phyloP scores from a whole-genome alignment of 1,139 yeast species.

The Pichiaceae sp. region DNA sequence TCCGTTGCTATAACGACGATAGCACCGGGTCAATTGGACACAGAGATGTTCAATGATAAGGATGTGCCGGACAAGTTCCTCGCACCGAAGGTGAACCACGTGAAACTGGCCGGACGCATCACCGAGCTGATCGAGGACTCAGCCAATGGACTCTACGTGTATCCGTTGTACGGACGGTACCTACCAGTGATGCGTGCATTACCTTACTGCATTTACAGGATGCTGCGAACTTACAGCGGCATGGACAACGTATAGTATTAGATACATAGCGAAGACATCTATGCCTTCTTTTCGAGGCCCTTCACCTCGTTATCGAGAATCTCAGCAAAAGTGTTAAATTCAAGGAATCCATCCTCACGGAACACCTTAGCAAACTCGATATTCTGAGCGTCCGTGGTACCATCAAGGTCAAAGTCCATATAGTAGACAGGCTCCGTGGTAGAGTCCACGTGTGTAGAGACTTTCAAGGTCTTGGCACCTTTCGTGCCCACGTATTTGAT shows the following conservation, averaged over 20 bases:
- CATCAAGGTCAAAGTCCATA: slow-evolving; percentile 27
- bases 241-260: slow-evolving; percentile 33
- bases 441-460: slow-evolving; percentile 26
- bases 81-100: slow-evolving; percentile 52
- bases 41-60: slow-evolving; percentile 56
- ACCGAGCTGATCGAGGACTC: slow-evolving; percentile 35
- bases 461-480: slow-evolving; percentile 28
- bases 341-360: slow-evolving; percentile 39
- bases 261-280: slow-evolving; percentile 15
- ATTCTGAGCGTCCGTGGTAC: slow-evolving; percentile 16
- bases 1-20: slow-evolving; percentile 35
- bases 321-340: slow-evolving; percentile 9
- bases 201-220: slow-evolving; percentile 40
- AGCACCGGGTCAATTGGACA: slow-evolving; percentile 60
- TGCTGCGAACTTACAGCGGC: slow-evolving; percentile 41
- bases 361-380: slow-evolving; percentile 38
- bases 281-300: slow-evolving; percentile 6
- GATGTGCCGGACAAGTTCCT: slow-evolving; percentile 47
- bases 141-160: slow-evolving; percentile 42
- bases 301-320: slow-evolving; percentile 20
- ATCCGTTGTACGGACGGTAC: slow-evolving; percentile 55
- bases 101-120: slow-evolving; percentile 35
- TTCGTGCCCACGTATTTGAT: slow-evolving; percentile 52
- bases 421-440: slow-evolving; percentile 39
- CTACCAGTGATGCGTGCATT: slow-evolving; percentile 44